A percentile compares a stretch with the other conserved stretches of the same genome.
Conservation (phyloP, 2,329 filamentous ascomycete genomes). For the Epicoccum sorghinum region DNA sequence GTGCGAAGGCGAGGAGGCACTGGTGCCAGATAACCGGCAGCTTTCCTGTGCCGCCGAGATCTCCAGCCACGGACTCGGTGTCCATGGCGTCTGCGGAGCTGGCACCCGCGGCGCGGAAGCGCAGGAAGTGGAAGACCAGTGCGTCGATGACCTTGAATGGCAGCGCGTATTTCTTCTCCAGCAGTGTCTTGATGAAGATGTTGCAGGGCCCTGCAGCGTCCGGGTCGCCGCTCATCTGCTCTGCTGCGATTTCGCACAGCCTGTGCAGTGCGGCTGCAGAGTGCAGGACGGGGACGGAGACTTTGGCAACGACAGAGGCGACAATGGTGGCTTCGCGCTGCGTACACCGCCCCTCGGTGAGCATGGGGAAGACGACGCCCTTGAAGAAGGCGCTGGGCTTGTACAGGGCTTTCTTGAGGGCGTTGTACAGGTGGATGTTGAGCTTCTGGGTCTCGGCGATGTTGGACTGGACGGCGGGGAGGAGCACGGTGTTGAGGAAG, state of each 20-base stretch:
- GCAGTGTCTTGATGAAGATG: conserved; percentile 88
- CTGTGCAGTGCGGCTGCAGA: conserved; percentile 90
- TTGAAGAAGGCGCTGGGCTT: conserved; percentile 98
- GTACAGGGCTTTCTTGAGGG: conserved; percentile 89
- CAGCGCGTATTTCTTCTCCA: conserved; percentile 97
- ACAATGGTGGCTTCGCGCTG: conserved; percentile 92
- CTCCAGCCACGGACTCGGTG: conserved; percentile 40
- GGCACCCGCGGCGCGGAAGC: conserved; percentile 76
- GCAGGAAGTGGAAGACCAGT: conserved; percentile 93
- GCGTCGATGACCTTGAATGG: conserved; percentile 95
- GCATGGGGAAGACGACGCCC: conserved; percentile 89
- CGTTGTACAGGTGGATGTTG: conserved; percentile 93
- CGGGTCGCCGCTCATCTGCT: conserved; percentile 80
- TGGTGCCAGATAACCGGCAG: conserved; percentile 97
- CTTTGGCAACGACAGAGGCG: conserved; percentile 79
- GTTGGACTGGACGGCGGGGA: conserved; percentile 90
- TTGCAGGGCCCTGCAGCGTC: conserved; percentile 93
- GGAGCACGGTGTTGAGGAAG: conserved; percentile 84
- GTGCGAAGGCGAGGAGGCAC: conserved; percentile 87
- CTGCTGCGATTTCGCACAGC: conserved; percentile 90
- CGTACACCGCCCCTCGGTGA: conserved; percentile 85
- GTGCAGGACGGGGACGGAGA: conserved; percentile 89
- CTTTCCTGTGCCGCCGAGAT: conserved; percentile 61
- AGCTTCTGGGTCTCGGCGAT: conserved; percentile 94
- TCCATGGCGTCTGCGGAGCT: conserved; percentile 64